Evolutionary conservation across 192 early-diverging fungal genomes (phyloP).

Genomic region (Phlyctochytrium planicorne): DNA sequence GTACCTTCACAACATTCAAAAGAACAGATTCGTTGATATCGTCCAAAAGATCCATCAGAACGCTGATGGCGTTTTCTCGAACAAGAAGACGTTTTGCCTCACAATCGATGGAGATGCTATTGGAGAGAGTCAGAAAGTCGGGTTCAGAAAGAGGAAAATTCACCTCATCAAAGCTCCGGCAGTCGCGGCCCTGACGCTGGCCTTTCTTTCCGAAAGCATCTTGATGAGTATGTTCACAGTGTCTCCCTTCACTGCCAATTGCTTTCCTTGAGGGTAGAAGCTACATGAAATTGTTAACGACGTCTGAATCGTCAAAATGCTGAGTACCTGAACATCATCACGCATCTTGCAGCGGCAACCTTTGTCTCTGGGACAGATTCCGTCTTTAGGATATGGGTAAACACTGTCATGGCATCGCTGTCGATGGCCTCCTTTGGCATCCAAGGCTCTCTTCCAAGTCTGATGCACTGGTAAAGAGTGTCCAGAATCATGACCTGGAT

Average conservation of each 20-base stretch:
- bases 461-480: constrained; percentile 49
- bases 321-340: constrained; percentile 52
- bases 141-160: not conserved
- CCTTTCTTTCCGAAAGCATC: constrained; percentile 38
- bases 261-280: constrained; percentile 48
- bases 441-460: constrained; percentile 28
- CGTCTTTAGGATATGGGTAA: constrained; percentile 40
- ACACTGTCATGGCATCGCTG: constrained; percentile 43
- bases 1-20: constrained; percentile 51
- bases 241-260: constrained; percentile 31
- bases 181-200: constrained; percentile 46
- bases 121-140: not conserved
- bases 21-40: constrained; percentile 49
- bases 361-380: constrained; percentile 38
- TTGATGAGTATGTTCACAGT: constrained; percentile 38
- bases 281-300: constrained; percentile 19
- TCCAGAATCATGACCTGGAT: constrained; percentile 50
- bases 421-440: constrained; percentile 43
- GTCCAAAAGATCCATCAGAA: constrained; percentile 42
- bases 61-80: constrained; percentile 34
- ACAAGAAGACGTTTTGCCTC: constrained; percentile 54
- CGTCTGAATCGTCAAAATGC: not conserved
- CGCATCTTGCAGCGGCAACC: constrained; percentile 43
- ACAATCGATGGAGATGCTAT: constrained; percentile 51
- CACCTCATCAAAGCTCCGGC: constrained; percentile 56